Percentiles rank a stretch among this genome's conserved stretches.
Evolutionary conservation across 805 yeast genomes (phyloP).

Genomic region (Metschnikowia shivogae): DNA sequence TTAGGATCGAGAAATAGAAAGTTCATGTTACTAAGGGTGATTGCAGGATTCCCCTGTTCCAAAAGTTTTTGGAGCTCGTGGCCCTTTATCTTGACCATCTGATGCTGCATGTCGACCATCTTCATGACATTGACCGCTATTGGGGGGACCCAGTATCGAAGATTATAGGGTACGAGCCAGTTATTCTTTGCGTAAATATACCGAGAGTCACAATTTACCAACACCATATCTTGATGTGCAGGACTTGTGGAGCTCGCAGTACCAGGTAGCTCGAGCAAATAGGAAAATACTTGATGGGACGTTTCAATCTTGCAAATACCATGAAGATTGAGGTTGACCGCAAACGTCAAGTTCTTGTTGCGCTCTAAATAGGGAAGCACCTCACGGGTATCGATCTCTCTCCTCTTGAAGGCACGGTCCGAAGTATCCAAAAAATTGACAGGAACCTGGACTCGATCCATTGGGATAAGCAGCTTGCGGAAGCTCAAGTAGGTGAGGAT

Average conservation of each 20-base stretch:
- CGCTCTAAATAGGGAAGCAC: conserved; percentile 10
- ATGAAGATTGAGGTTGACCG: conserved; percentile 19
- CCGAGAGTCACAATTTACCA: conserved; percentile 30
- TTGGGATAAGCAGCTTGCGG: conserved; percentile 33
- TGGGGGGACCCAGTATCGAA: conserved; percentile 38
- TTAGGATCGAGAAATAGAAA: conserved; percentile 12
- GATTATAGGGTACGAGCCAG: conserved; percentile 31
- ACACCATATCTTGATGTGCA: conserved; percentile 11
- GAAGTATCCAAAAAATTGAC: conserved; percentile 1
- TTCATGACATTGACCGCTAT: conserved; percentile 20
- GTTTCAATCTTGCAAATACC: conserved; percentile 22
- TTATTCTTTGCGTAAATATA: conserved; percentile 29
- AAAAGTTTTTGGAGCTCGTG: conserved; percentile 7
- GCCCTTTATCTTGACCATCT: conserved; percentile 11
- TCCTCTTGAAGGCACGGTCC: conserved; percentile 1
- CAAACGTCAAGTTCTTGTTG: conserved; percentile 11
- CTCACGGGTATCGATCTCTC: conserved; percentile 2
- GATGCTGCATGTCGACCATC: conserved; percentile 14
- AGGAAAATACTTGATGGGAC: conserved; percentile 17
- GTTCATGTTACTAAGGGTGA: conserved; percentile 6
- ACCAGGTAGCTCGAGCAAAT: conserved; percentile 7
- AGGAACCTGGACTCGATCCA: conserved; percentile 14
- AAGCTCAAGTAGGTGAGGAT: conserved; percentile 33
- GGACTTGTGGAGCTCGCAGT: neutral
- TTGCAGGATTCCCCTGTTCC: neutral